Conservation (phyloP, 2,329 filamentous ascomycete species). For the Aspergillus tamarii region DNA sequence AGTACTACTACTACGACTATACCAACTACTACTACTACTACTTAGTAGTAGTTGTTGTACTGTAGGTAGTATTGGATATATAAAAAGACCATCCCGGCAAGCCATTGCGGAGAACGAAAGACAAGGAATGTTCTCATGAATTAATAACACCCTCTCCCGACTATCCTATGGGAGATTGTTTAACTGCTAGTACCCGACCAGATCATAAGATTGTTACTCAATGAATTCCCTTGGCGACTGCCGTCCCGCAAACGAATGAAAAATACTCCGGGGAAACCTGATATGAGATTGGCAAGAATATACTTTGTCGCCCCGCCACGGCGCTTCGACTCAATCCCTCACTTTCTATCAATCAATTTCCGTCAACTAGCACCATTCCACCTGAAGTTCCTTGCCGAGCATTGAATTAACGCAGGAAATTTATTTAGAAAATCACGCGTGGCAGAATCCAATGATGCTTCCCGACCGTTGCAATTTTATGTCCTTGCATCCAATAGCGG, state of each 20-base stretch:
- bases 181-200: neutral
- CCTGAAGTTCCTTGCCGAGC: neutral
- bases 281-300: constrained; percentile 15
- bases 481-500: constrained; percentile 3
- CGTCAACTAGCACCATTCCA: neutral
- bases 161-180: neutral
- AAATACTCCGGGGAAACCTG: constrained; percentile 1
- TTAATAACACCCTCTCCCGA: neutral
- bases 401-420: neutral
- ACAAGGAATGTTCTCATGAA: neutral
- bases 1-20: too few relatives aligned
- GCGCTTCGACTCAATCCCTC: constrained; percentile 6
- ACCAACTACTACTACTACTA: too few relatives aligned
- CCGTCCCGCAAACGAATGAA: neutral
- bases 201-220: constrained; percentile 1
- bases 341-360: neutral
- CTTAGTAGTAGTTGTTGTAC: too few relatives aligned
- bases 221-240: neutral
- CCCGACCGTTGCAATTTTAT: neutral
- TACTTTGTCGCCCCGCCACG: constrained; percentile 11
- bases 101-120: neutral
- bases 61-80: neutral
- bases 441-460: constrained; percentile 4
- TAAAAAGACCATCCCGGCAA: neutral
- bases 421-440: neutral